Evolutionary conservation across 2,329 filamentous ascomycete species (phyloP), one percentile per base, ranked within the genome.

Genomic region (Cercospora sp.): DNA sequence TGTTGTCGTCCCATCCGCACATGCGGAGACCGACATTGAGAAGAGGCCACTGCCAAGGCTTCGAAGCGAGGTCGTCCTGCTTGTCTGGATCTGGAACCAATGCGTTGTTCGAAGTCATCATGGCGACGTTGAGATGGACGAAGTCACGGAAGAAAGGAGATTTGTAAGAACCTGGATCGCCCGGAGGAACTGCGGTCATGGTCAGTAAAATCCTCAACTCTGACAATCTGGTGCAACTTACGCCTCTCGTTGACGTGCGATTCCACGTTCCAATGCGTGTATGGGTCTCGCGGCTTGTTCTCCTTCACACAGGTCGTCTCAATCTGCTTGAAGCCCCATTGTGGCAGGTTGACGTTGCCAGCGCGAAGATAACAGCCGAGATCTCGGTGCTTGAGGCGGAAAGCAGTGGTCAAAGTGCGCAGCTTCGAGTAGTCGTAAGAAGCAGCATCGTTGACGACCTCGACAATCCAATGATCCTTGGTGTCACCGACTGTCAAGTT

Each of bases 51-150:
- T 99, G 94, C 95, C 95, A 99, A 85, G 94, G 97, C 73, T 93
- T 86, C 13, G 95, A 99, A 33, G 95, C 95, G 59, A 99, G 88
- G 77, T 99, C 95, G 77, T 99, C 95, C 80, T 99, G 95, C 87
- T 99, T 99, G 80, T 99, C 95, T 4, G 95, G 94, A 77, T 99
- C 95, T 3, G 95, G 95, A 20, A 99, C 93, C 57, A 99, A 88
- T 26, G 95, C 95, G 78, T 99, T 99, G 86, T 99, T 99, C 45
- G 95, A 98, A 3, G 95, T 99, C 94, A 98, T 97, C 95, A 99
- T 99, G 70, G 95, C 95, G 70, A 99, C 95, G 79, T 99, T 99
- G 69, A 98, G 84, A 80, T 99, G 95, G 71, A 99, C 90, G 77
- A 99, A 99, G 81, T 99, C 95, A 78, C 96, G 94, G 77, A 97